Conservation (phyloP, 2,329 filamentous ascomycete species). For the Xylariaceae sp. region DNA sequence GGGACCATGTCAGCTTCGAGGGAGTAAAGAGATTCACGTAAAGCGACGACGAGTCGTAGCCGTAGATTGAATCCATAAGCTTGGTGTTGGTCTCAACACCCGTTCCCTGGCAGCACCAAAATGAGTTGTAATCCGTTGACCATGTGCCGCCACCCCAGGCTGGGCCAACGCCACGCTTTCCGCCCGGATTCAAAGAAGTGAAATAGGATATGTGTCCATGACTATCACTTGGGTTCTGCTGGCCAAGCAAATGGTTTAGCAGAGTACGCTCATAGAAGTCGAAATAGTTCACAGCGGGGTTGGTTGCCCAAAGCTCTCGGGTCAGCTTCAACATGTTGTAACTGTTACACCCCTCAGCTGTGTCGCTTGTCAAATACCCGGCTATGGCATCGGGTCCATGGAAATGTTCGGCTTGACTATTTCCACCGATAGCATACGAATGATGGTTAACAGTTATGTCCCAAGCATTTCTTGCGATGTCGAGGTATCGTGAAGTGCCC, state of each 20-base stretch:
- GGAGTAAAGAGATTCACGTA: constrained; percentile 58
- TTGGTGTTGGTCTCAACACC: constrained; percentile 60
- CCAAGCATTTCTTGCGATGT: constrained; percentile 58
- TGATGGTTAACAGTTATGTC: constrained; percentile 52
- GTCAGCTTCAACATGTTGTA: constrained; percentile 65
- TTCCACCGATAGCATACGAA: constrained; percentile 59
- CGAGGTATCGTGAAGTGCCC: constrained; percentile 49
- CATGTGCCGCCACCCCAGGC: constrained; percentile 61
- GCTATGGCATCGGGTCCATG: constrained; percentile 53
- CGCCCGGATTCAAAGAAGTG: constrained; percentile 55
- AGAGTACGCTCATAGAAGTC: constrained; percentile 59
- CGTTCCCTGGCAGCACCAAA: constrained; percentile 47
- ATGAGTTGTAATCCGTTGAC: constrained; percentile 47
- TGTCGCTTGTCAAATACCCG: constrained; percentile 50
- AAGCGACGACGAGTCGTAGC: constrained; percentile 47
- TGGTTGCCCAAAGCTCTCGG: constrained; percentile 54
- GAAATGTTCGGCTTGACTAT: constrained; percentile 61
- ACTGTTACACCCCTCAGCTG: constrained; percentile 58
- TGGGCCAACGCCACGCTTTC: constrained; percentile 54
- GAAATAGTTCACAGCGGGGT: constrained; percentile 53
- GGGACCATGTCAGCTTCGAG: constrained; percentile 51
- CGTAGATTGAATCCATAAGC: constrained; percentile 59
- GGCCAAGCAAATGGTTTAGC: constrained; percentile 57
- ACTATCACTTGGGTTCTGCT: constrained; percentile 49
- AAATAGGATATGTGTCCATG: constrained; percentile 62